Conservation (phyloP, 2,329 filamentous ascomycete species). For the Fusarium sp. region DNA sequence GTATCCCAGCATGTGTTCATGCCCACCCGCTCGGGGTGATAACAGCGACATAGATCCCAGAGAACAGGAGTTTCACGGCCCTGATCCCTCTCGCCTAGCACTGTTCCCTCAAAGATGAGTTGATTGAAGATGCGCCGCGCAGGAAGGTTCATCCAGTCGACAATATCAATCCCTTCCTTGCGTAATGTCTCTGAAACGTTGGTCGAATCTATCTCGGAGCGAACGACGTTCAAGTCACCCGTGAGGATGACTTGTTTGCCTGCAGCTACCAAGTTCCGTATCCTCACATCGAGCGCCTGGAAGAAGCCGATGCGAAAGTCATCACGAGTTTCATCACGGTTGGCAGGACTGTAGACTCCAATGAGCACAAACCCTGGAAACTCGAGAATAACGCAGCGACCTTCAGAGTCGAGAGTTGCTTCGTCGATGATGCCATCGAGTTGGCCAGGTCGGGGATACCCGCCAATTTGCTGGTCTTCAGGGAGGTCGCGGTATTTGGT, state of each 20-base stretch:
- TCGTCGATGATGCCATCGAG: conserved; percentile 76
- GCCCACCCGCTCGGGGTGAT: conserved; percentile 81
- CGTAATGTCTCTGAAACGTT: conserved; percentile 77
- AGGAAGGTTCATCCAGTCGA: conserved; percentile 79
- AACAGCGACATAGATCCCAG: conserved; percentile 86
- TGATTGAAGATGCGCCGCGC: conserved; percentile 87
- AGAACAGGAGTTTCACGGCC: conserved; percentile 78
- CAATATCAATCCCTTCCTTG: conserved; percentile 75
- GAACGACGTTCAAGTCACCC: conserved; percentile 87
- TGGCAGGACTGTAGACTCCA: conserved; percentile 92
- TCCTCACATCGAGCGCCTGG: conserved; percentile 81
- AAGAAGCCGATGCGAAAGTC: conserved; percentile 87
- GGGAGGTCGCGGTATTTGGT: conserved; percentile 82
- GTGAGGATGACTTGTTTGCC: conserved; percentile 89
- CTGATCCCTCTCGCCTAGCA: conserved; percentile 75
- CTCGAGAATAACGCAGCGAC: conserved; percentile 89
- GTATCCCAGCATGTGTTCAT: conserved; percentile 99
- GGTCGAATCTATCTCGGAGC: conserved; percentile 80
- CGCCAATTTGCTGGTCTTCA: conserved; percentile 82
- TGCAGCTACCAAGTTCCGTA: conserved; percentile 83
- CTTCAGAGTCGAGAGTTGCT: conserved; percentile 85
- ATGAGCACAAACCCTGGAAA: conserved; percentile 96
- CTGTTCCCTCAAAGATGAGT: conserved; percentile 79
- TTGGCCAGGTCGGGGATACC: conserved; percentile 81
- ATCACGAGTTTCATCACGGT: conserved; percentile 84